A percentile compares a stretch with the other conserved stretches of the same genome.
These are phyloP conservation scores for Penicillium sp. DNA, from an alignment of 2,329 filamentous ascomycete species.

Conservation along the genomic window DNA sequence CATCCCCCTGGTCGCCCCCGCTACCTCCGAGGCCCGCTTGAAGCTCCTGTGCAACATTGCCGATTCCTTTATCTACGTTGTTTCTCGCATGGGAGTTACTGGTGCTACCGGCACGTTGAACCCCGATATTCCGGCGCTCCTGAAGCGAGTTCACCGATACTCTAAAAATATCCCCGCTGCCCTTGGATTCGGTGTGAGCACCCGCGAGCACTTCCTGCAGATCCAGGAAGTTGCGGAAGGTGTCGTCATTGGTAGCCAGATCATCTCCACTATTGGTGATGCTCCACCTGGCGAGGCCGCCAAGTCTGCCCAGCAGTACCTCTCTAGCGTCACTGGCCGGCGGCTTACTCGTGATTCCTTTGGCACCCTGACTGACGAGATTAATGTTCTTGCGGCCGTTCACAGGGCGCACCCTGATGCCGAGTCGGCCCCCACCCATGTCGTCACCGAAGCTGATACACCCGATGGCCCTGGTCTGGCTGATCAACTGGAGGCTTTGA, in stretches of 20 bases:
- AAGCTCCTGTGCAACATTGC: constrained; percentile 93
- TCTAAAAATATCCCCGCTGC: constrained; percentile 88
- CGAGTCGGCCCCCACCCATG: constrained; percentile 57
- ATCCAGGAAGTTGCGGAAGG: constrained; percentile 85
- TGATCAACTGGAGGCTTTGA: constrained; percentile 82
- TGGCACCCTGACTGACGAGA: constrained; percentile 61
- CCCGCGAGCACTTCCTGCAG: constrained; percentile 86
- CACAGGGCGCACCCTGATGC: constrained; percentile 60
- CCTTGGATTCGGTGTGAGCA: constrained; percentile 95
- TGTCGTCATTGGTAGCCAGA: constrained; percentile 95
- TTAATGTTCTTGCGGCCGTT: constrained; percentile 70
- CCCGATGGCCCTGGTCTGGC: constrained; percentile 68
- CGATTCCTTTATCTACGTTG: constrained; percentile 98
- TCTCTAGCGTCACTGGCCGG: constrained; percentile 69
- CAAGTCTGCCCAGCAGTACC: constrained; percentile 82
- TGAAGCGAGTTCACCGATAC: constrained; percentile 86
- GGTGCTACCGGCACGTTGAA: constrained; percentile 84
- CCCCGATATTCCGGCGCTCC: constrained; percentile 75
- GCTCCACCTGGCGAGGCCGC: constrained; percentile 67
- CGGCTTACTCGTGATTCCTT: constrained; percentile 49
- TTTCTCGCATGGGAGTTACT: constrained; percentile 95
- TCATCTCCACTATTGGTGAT: constrained; percentile 76
- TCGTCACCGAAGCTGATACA: constrained; percentile 62
- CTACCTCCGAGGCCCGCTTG: constrained; percentile 91
- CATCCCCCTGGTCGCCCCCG: constrained; percentile 92